Base-by-base conservation (phyloP, 306 rosid species). In the Mimosa pudica region DNA sequence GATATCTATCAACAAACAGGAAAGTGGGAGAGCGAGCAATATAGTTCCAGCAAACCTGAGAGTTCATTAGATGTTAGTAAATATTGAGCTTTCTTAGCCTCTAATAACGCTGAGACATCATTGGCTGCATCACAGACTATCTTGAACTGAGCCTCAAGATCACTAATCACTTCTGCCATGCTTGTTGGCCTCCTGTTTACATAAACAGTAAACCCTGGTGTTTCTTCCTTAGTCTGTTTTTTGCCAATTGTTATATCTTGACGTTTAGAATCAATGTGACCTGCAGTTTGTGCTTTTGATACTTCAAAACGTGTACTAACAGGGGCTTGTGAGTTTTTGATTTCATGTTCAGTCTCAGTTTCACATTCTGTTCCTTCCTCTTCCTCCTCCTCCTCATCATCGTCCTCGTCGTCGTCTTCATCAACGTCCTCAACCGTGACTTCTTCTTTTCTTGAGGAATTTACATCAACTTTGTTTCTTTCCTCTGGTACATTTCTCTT, bases 191-290 rank as follows among this genome's bases (percentile, higher is more conserved):
- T 96, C 77, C 88, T 85, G 82, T 91, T 83, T 8, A 91, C 91
- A 81, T 93, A 96, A 74, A 89, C 98, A 51, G 97, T 93, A 87
- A 91, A 96, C 44, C 96, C 98, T 6, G 96, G 97, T 8, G 90
- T 90, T 80, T 90, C 96, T 67, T 87, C 91, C 86, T 85, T 91
- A 10, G 84, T 77, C 81, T 89, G 88, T 65, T 69, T 82, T 81
- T 71, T 80, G 38, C 79, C 84, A 47, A 83, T 71, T 30, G 79
- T 89, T 78, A 84, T 76, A 73, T 89, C 94, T 84, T 73, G 84
- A 74, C 80, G 82, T 62, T 57, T 83, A 9, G 93, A 85, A 69
- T 81, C 85, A 75, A 89, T 64, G 73, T 86, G 89, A 70, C 92
- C 83, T 0, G 85, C 77, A 79, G 85, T 83, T 79, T 89, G 94